Conservation (phyloP, 1,139 yeast species). For the Protomyces arabidopsidicola region DNA sequence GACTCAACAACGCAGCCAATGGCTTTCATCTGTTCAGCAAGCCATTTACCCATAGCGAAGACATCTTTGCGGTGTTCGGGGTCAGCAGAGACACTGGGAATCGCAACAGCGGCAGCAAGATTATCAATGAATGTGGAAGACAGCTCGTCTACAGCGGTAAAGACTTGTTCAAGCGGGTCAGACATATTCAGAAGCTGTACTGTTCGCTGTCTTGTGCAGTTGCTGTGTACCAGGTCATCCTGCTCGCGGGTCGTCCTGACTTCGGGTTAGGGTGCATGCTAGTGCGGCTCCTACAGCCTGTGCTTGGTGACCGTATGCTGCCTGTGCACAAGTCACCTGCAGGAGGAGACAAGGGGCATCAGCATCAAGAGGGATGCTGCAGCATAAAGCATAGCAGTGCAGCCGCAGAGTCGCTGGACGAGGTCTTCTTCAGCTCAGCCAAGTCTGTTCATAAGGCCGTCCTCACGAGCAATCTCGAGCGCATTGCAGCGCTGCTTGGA, state of each 20-base stretch:
- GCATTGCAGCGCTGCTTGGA: background rate
- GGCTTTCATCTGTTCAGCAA: constrained; percentile 58
- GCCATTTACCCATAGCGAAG: constrained; percentile 74
- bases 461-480: background rate
- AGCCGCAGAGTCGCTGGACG: constrained; percentile 11
- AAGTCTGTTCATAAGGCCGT: constrained; percentile 12
- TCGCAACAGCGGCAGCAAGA: constrained; percentile 75
- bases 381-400: background rate
- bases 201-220: too few species aligned
- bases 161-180: constrained; percentile 3
- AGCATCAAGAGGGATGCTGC: too few species aligned
- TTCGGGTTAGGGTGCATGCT: too few species aligned
- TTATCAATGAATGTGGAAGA: constrained; percentile 38
- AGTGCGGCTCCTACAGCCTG: too few species aligned
- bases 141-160: constrained; percentile 11
- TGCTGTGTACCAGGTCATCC: too few species aligned
- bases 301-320: too few species aligned
- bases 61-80: constrained; percentile 82
- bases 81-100: constrained; percentile 92
- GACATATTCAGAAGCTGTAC: background rate
- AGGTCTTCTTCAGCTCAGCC: constrained; percentile 12
- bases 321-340: too few species aligned
- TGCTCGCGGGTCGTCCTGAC: too few species aligned
- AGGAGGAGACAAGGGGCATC: too few species aligned
- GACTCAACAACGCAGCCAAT: constrained; percentile 75